Conservation (phyloP, 306 rosid genomes). For the Prunus mongolica region DNA sequence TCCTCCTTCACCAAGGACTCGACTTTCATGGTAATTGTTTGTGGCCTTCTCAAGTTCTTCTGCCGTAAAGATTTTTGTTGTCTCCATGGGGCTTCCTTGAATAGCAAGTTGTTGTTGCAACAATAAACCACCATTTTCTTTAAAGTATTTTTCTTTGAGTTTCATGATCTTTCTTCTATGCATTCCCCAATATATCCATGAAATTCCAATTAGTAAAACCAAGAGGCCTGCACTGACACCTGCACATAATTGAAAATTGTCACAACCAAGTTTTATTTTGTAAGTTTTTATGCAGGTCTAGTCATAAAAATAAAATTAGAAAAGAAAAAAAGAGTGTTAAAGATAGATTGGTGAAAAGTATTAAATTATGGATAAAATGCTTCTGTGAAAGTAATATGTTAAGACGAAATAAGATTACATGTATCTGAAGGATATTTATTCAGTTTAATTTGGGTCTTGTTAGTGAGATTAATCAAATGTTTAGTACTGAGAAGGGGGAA, state of each 20-base stretch:
- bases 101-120: neutral
- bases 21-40: neutral
- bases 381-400: too few relatives aligned
- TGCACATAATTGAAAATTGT: neutral
- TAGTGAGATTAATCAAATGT: too few relatives aligned
- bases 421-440: too few relatives aligned
- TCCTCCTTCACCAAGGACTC: conserved; percentile 7
- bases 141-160: neutral
- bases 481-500: too few relatives aligned
- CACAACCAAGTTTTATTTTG: neutral
- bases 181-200: neutral
- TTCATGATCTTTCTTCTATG: neutral
- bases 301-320: too few relatives aligned
- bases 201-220: neutral
- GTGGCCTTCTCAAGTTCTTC: conserved; percentile 4
- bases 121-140: neutral
- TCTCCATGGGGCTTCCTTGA: neutral
- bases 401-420: too few relatives aligned
- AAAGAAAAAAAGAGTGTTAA: too few relatives aligned
- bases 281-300: too few relatives aligned
- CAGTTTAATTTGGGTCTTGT: too few relatives aligned
- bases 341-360: too few relatives aligned
- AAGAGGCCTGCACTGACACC: neutral
- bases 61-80: neutral
- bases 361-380: too few relatives aligned